Base-by-base conservation (phyloP, 148 eudicot genomes). In the Chenopodium berlandieri region DNA sequence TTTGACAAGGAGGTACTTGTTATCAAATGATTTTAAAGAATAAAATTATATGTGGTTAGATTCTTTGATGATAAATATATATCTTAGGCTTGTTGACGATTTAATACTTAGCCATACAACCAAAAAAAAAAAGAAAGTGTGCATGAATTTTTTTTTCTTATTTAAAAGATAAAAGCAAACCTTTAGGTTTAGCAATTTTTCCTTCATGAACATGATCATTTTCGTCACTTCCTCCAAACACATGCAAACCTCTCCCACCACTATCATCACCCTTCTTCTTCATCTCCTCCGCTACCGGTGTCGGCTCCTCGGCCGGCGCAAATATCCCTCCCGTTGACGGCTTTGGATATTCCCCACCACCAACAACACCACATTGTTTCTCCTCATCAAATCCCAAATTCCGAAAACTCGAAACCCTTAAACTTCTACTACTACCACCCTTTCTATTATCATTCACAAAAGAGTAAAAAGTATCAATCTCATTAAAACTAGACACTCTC, bases 161-260 rank as follows among this genome's bases (percentile, higher is more conserved):
- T 11, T 54, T 10, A 4, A 56, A 52, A 23, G 47, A 74, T 68
- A 60, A 44, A 63, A 60, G 16, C 72, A 76, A 75, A 94, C 95
- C 98, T 90, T 95, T 93, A 10, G 91, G 84, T 32, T 92, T 86
- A 80, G 89, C 87, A n/a, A 83, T 94, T 67, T 86, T 89, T 67
- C 83, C 82, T 40, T 40, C 44, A 40, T 40, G 1, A 40, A 40
- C 44, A 82, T 86, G 82, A 73, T 90, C 92, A 86, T 88, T 87
- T 20, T 88, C 95, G 86, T 37, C 85, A 30, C 83, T 85, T n/a
- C 93, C 97, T 69, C 87, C 84, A 81, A 92, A 94, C 25, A 94
- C 98, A 85, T 93, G 97, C 90, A 92, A 86, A 86, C 91, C 98
- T 70, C 87, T 92, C 10, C 95, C 93, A 63, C 86, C 90, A 17